Evolutionary conservation across 2,329 filamentous ascomycete genomes (phyloP), one percentile per base, ranked within the genome.

Genomic region (Botrytis deweyae): DNA sequence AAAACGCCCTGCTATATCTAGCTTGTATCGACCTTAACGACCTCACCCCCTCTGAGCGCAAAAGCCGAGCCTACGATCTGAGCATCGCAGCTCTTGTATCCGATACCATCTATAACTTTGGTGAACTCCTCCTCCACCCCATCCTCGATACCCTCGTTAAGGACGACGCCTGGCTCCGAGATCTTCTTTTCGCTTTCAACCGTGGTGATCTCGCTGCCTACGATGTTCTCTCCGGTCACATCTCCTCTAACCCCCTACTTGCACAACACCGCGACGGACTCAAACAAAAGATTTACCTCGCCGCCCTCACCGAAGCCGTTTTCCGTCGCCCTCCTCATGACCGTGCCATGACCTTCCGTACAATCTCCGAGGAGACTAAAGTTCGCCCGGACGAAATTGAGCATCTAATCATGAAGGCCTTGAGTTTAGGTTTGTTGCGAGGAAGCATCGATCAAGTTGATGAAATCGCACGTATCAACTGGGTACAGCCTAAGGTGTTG

Each of bases 391-490:
- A 96, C 80, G 94, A 98, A 85, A 98, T 99, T 78, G 96, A 99
- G 87, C 95, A 98, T 83, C 86, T 99, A 77, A 93, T 99, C 80
- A 99, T 99, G 96, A 98, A 98, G 87, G 96, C 96, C n/a, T 85
- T 99, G 80, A 98, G 95, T 81, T 84, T 99, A 78, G 96, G 96
- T 0, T 86, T 99, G 78, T 86, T 99, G 78, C 89, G 92, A 78
- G 96, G 96, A 64, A 96, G 93, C 73, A 98, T 99, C 80, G 96
- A 99, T 83, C 95, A 99, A 85, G 96, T 99, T 46, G 94, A 94
- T 66, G 92, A 95, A 83, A 90, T 98, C 78, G 96, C 96, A 62
- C 90, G 95, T 82, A 98, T 99, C 84, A 95, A 95, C 80, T 99
- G 96, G 96, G 96, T 99, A 74, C 96, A 99, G 85, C 96, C 96